Evolutionary conservation across 352 stramenopile genomes (phyloP).

Genomic region (Globisporangium paddicum): DNA sequence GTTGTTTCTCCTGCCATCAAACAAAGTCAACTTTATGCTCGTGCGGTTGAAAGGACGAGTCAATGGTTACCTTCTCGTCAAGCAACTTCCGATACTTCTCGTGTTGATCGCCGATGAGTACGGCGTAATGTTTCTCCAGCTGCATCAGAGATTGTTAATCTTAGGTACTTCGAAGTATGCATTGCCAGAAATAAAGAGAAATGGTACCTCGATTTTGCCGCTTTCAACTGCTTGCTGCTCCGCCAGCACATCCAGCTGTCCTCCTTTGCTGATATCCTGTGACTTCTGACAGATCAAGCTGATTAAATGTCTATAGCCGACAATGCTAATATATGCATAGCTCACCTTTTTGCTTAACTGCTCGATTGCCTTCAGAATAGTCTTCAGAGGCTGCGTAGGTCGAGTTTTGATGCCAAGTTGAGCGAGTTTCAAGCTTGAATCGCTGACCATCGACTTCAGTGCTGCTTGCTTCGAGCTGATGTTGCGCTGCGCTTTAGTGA

Average conservation of each 20-base stretch:
- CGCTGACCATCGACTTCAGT: not conserved
- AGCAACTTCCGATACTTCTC: slow-evolving; percentile 5
- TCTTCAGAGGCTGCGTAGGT: not conserved
- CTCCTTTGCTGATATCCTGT: not conserved
- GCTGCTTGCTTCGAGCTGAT: slow-evolving; percentile 2
- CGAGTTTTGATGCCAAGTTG: not conserved
- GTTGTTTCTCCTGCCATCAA: not conserved
- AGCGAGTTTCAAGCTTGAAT: not conserved
- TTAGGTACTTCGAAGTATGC: not conserved
- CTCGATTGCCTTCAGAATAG: not conserved
- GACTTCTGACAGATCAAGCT: not conserved
- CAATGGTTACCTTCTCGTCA: slow-evolving; percentile 8
- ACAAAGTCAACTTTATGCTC: not conserved
- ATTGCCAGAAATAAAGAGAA: too few species aligned
- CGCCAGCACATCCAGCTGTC: not conserved
- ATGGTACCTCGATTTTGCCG: not conserved
- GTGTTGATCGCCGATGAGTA: not conserved
- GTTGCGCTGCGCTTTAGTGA: not conserved
- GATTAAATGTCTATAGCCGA: not conserved
- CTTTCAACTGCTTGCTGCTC: not conserved
- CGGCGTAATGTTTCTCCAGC: not conserved
- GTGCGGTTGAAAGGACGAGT: too few species aligned
- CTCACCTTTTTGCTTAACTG: not conserved
- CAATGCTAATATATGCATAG: not conserved
- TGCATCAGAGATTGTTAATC: not conserved